Conservation (phyloP, 2,329 filamentous ascomycete species). For the Claviceps pazoutovae region DNA sequence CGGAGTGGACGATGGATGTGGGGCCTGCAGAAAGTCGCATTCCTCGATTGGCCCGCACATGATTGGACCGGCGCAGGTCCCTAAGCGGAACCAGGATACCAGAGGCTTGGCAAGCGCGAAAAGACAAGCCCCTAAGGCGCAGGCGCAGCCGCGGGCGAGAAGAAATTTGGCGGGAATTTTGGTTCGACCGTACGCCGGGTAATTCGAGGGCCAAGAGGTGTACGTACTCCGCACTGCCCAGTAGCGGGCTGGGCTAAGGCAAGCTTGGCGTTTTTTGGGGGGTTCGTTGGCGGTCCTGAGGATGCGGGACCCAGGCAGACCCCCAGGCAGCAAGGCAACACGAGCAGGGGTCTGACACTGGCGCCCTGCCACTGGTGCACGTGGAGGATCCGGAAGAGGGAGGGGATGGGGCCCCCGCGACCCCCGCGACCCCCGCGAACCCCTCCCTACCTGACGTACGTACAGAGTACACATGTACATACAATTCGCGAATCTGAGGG, state of each 20-base stretch:
- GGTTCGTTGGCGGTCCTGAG: neutral
- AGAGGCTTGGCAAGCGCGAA: neutral
- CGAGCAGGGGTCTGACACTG: neutral
- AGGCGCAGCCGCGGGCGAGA: neutral
- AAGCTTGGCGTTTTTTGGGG: neutral
- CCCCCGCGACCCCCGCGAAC: neutral
- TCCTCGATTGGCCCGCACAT: neutral
- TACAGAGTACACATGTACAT: no score
- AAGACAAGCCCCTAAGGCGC: neutral
- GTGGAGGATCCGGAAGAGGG: neutral
- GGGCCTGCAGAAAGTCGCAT: neutral
- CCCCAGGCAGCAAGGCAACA: neutral
- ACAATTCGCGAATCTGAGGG: no score
- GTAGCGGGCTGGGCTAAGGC: no score
- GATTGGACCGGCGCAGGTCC: neutral
- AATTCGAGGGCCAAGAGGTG: neutral
- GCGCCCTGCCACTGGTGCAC: neutral
- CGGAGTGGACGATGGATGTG: slow-evolving; percentile 1
- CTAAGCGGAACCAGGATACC: neutral
- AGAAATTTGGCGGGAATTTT: no score
- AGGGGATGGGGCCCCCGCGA: neutral
- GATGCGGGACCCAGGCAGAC: neutral
- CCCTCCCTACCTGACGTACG: no score
- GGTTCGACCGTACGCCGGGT: neutral
- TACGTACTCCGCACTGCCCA: neutral